Evolutionary conservation across 192 early-diverging fungal species (phyloP).

Genomic region (Chytriomyces sp.): DNA sequence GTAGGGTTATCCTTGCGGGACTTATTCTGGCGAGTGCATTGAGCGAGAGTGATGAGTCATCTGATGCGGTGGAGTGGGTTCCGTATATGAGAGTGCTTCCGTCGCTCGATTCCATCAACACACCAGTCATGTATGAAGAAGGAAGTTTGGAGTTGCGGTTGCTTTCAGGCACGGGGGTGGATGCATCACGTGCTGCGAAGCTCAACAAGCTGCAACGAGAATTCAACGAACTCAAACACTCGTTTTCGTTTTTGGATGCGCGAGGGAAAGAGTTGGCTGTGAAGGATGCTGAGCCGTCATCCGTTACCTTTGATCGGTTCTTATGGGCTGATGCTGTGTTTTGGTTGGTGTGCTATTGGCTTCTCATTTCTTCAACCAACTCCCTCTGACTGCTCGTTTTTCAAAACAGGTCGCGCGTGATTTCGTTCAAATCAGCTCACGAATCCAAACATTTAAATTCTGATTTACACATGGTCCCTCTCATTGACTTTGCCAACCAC

Average conservation of each 20-base stretch:
- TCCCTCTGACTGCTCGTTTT: neutral
- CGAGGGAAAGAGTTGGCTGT: constrained; percentile 19
- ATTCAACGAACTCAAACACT: constrained; percentile 38
- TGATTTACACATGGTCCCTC: constrained; percentile 68
- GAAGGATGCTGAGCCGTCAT: neutral
- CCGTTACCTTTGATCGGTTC: constrained; percentile 56
- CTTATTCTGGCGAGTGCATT: neutral
- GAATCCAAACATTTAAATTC: constrained; percentile 9
- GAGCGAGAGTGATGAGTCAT: neutral
- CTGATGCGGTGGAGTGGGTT: constrained; percentile 34
- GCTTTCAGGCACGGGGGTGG: constrained; percentile 62
- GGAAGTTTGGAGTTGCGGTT: constrained; percentile 39
- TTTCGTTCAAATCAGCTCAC: constrained; percentile 53
- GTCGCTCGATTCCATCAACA: constrained; percentile 41
- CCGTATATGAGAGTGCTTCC: constrained; percentile 68
- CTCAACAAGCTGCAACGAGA: constrained; percentile 52
- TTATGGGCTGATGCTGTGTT: constrained; percentile 72
- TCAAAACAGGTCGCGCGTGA: constrained; percentile 53
- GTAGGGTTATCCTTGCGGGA: neutral
- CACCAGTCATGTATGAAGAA: constrained; percentile 48
- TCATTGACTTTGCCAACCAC: constrained; percentile 79
- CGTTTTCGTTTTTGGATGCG: constrained; percentile 21
- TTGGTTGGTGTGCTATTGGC: constrained; percentile 45
- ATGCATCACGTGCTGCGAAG: constrained; percentile 59
- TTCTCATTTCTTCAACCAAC: neutral